Evolutionary conservation across 345 rosid species (phyloP), one percentile per base, ranked within the genome.

Genomic region (Moringa oleifera): DNA sequence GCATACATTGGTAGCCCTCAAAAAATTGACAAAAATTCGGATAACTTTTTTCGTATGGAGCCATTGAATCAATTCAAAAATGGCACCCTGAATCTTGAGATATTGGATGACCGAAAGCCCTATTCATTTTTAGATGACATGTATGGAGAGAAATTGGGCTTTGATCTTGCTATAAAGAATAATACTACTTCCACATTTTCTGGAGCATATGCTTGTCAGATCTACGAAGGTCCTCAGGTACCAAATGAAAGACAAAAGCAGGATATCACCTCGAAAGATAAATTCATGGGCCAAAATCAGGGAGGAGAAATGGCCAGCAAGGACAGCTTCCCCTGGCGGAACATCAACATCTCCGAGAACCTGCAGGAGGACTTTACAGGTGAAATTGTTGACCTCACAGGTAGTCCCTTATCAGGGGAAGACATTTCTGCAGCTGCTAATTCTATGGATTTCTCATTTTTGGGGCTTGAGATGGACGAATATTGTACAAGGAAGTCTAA

Each of bases 321-420:
- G 60, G 59, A 66, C 47, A 65, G 63, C 55, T 31, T 69, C 13
- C 65, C 77, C 64, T 62, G 80, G 72, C 63, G 23, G 33, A 76
- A 68, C 23, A 36, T 67, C 57, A 59, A 67, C 62, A 62, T 65
- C 59, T 68, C 73, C 55, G 77, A 75, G 33, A 71, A 58, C 37
- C 71, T 61, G 69, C 67, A 55, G 18, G 71, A 75, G 67, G 86
- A 79, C 58, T 69, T 75, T 59, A 67, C 36, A 51, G 86, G 87
- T 63, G 97, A 86, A 76, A 83, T 80, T 63, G 71, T 83, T 55
- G 76, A 88, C 73, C 62, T 74, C 61, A 67, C 64, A 20, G 73
- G 77, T 65, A 61, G 58, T 70, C 67, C 67, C 50, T 66, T 61
- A 64, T 58, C 56, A 37, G 72, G 69, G 36, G 79, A 81, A 49